Base-by-base conservation (phyloP, 1,284 basidiomycete species). In the Boletellus sp. region DNA sequence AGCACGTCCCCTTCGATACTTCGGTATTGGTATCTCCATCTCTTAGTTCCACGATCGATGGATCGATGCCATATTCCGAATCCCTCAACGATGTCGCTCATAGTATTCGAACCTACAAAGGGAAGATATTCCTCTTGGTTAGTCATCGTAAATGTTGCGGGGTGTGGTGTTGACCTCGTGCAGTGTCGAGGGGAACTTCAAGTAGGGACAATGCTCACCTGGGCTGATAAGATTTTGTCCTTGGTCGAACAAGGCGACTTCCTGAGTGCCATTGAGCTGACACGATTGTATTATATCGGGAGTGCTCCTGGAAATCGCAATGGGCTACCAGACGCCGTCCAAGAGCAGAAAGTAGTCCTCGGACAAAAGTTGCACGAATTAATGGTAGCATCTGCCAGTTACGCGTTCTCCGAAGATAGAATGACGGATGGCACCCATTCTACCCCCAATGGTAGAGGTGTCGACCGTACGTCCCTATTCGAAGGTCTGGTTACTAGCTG, bases 331-430 rank as follows among this genome's bases (percentile, higher is more conserved):
- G 79, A 83, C 38, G 79, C 86, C 48, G 68, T 73, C 1, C 66
- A 70, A 12, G 77, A 79, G 39, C 81, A 89, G 33, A 80, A 80
- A 58, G 68, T 71, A 12, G 74, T 91, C 30, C 85, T 97, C 35
- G 91, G 88, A 3, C 76, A 81, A 54, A 89, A 90, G 59, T 78
- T 97, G 54, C 80, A 77, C 33, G 90, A 90, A 57, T 79, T 98
- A 41, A 91, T 98, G 86, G 71, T 75, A 5, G 93, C 96, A 1
- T 97, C 96, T 0, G 78, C 90, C 32, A 81, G 80, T 28, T 98
- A 96, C 69, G 85, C 91, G 0, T 99, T 99, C 68, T 95, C 94
- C 4, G 92, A 97, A 60, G 93, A 97, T 11, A 86, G 95, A 16
- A 86, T 98, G 81, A 85, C 79, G 19, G 96, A 97, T 67, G 82